phyloP scores from a whole-genome alignment of 2,329 filamentous ascomycete genomes.

The Cladorrhinum sp. region DNA sequence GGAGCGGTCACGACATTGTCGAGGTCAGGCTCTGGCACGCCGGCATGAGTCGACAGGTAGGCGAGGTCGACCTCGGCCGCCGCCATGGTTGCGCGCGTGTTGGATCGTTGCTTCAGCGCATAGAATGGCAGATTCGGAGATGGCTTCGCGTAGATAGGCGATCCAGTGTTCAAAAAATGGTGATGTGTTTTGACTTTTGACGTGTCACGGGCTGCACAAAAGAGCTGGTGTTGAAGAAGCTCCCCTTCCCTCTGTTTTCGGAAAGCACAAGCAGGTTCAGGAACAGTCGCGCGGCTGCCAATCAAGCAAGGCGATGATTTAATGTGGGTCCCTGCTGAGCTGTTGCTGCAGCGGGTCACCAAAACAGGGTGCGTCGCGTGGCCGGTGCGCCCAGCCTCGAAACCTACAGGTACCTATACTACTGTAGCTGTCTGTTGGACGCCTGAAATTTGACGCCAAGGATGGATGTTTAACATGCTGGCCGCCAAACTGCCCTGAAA shows the following conservation, averaged over 20 bases:
- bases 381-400: constrained; percentile 8
- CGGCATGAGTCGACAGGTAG: constrained; percentile 70
- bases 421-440: constrained; percentile 6
- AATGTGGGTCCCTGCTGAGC: constrained; percentile 9
- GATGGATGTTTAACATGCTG: neutral
- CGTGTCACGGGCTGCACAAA: neutral
- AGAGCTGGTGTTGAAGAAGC: constrained; percentile 5
- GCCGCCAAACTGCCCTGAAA: neutral
- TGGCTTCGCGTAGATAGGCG: neutral
- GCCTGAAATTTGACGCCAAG: constrained; percentile 2
- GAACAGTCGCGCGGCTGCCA: constrained; percentile 15
- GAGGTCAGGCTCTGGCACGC: constrained; percentile 63
- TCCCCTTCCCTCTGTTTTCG: constrained; percentile 20
- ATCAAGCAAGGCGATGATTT: constrained; percentile 7
- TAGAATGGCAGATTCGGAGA: constrained; percentile 3
- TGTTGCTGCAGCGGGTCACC: neutral
- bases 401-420: too few species aligned
- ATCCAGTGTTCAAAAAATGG: neutral
- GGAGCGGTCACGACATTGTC: constrained; percentile 61
- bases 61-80: constrained; percentile 62
- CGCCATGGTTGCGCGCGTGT: constrained; percentile 50
- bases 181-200: constrained; percentile 11
- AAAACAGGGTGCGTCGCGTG: neutral
- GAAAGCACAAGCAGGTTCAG: constrained; percentile 11
- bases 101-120: constrained; percentile 19